Evolutionary conservation across 148 eudicot species (phyloP).

Genomic region (Camellia lanceoleosa): DNA sequence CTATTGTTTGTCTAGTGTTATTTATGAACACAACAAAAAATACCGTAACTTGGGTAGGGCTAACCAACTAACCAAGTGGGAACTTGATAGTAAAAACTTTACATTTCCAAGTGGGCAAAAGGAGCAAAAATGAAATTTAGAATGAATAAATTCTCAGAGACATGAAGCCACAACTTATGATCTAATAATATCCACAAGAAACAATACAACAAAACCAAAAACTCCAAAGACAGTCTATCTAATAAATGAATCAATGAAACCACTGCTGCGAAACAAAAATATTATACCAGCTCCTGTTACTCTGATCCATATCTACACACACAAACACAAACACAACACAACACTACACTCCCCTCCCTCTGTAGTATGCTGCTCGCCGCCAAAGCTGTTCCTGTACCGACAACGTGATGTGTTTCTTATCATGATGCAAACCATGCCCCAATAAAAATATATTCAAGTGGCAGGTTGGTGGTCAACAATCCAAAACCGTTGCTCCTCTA

Average conservation of each 20-base stretch:
- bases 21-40: too few relatives aligned
- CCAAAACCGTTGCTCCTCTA: neutral
- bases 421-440: neutral
- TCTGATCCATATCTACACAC: constrained; percentile 8
- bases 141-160: constrained; percentile 16
- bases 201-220: constrained; percentile 23
- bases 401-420: neutral
- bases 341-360: too few relatives aligned
- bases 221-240: neutral
- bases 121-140: constrained; percentile 19
- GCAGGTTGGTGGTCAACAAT: neutral
- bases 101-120: neutral
- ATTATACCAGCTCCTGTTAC: constrained; percentile 1
- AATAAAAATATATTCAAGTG: too few relatives aligned
- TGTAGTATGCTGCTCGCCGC: too few relatives aligned
- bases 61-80: too few relatives aligned
- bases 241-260: constrained; percentile 24
- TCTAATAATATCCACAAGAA: constrained; percentile 1
- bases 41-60: too few relatives aligned
- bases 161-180: neutral
- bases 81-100: neutral
- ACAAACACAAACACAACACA: too few relatives aligned
- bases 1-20: too few relatives aligned
- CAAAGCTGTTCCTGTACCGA: neutral
- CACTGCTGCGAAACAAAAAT: constrained; percentile 1